Evolutionary conservation across 2,329 filamentous ascomycete genomes (phyloP), one percentile per base, ranked within the genome.

Genomic region (Cordyceps fumosorosea): DNA sequence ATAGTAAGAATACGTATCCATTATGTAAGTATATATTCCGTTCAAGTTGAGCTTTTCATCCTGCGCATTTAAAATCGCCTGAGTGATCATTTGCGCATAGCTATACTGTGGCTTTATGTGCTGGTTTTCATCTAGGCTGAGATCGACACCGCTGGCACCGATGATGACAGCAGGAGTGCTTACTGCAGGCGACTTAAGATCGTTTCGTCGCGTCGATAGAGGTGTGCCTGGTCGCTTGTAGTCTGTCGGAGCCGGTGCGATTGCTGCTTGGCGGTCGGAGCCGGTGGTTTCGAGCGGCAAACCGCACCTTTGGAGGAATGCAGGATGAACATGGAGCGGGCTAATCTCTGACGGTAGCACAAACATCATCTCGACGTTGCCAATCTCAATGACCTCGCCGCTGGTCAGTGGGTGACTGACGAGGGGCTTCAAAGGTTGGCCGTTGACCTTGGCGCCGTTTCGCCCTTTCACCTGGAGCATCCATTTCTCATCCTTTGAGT

Each of bases 281-380:
- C 66, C 63, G 66, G 70, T 67, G 5, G 68, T 67, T 7, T 72
- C 68, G n/a, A 65, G 58, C 54, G 75, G 73, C 37, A 87, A 77
- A 29, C 85, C 82, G 37, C 89, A 87, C 52, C 89, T 86, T 67
- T 89, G 84, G 18, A 90, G 82, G 70, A 89, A 92, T 69, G 78
- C 84, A 24, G 82, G 82, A 70, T 89, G 84, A 64, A 96, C 87
- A 53, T 84, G 80, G 29, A 92, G 81, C 26, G 85, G 84, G 62
- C 79, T 80, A 52, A 85, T 80, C 66, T 90, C 88, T 26, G 85
- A 86, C 0, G 95, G 93, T n/a, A 96, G 84, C 54, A 97, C 91
- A 75, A 99, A 99, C 81, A 98, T 93, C 95, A 99, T 99, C 78
- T 99, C 93, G 1, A 95, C 90, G 59, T 90, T 90, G 68, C 89